Evolutionary conservation across 352 stramenopile genomes (phyloP).

Genomic region (Albugo candida): DNA sequence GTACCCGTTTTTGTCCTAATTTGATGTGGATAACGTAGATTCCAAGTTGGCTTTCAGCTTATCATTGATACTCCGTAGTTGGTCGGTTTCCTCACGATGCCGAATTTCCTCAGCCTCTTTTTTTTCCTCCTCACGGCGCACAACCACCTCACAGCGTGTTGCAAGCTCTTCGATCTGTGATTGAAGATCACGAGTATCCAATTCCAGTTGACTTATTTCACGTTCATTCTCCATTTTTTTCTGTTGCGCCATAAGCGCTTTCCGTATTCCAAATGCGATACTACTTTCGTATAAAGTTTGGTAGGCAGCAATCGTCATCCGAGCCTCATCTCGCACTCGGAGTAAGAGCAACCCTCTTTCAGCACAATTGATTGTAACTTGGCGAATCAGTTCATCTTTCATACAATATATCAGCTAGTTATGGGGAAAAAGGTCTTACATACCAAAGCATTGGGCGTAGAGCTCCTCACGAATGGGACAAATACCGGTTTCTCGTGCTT

Average conservation of each 20-base stretch:
- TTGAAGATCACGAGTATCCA: conserved; percentile 60
- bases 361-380: conserved; percentile 87
- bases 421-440: background rate
- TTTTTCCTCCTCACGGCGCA: conserved; percentile 37
- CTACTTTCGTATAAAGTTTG: conserved; percentile 85
- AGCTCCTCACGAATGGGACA: conserved; percentile 84
- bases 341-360: conserved; percentile 79
- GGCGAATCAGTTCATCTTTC: conserved; percentile 79
- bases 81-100: conserved; percentile 74
- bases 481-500: conserved; percentile 84
- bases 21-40: conserved; percentile 41
- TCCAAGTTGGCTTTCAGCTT: conserved; percentile 84
- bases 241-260: conserved; percentile 85
- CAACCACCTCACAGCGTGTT: conserved; percentile 34
- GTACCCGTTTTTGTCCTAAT: conserved; percentile 4
- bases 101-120: conserved; percentile 59
- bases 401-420: background rate
- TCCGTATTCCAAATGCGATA: conserved; percentile 87
- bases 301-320: conserved; percentile 85
- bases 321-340: conserved; percentile 78
- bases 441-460: conserved; percentile 85
- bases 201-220: conserved; percentile 58
- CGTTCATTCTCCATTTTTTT: conserved; percentile 76
- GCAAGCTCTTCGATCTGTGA: conserved; percentile 54
- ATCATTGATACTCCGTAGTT: conserved; percentile 76